Base-by-base conservation (phyloP, 306 rosid species). In the Herpetospermum pedunculosum region DNA sequence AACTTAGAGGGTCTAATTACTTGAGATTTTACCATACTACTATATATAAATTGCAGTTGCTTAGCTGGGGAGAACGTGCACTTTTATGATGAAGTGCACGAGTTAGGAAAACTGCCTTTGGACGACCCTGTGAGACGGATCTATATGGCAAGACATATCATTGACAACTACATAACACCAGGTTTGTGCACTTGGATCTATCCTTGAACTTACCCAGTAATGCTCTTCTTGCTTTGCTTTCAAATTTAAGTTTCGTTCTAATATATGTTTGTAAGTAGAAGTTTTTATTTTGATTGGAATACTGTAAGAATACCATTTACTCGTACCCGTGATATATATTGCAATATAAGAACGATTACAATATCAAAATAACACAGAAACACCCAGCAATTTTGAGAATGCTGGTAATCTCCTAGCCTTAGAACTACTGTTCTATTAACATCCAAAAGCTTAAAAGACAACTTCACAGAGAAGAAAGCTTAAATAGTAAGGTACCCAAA, bases 31-130 rank as follows among this genome's bases (percentile, higher is more conserved):
- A 60, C 57, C 52, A 18, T 35, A 49, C 37, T 62, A 63, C 30
- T 21, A 57, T 70, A 76, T 60, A 34, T 40, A 50, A 40, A 43
- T 68, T 74, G 80, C 95, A 94, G 99, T 81, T 94, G 95, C 87
- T 87, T 93, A 90, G 98, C 98, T 78, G 98, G 98, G 84, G 98
- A 93, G 90, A 91, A 88, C 72, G 92, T 88, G 75, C 96, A 91
- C 85, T 91, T 93, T 81, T 87, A 82, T 40, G 90, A 93, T 72
- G 98, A 93, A 81, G 96, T 93, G 43, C 86, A 89, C 26, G 98
- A 91, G 83, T 96, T 86, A 53, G 81, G 88, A 57, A 93, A 91
- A 85, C 85, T 93, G 80, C 89, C 96, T 18, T 78, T 79, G 73
- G 85, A 83, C 79, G 98, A 91, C 79, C 83, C 86, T 16, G 96